Base-by-base conservation (phyloP, 2,329 filamentous ascomycete species). In the Claviceps monticola region DNA sequence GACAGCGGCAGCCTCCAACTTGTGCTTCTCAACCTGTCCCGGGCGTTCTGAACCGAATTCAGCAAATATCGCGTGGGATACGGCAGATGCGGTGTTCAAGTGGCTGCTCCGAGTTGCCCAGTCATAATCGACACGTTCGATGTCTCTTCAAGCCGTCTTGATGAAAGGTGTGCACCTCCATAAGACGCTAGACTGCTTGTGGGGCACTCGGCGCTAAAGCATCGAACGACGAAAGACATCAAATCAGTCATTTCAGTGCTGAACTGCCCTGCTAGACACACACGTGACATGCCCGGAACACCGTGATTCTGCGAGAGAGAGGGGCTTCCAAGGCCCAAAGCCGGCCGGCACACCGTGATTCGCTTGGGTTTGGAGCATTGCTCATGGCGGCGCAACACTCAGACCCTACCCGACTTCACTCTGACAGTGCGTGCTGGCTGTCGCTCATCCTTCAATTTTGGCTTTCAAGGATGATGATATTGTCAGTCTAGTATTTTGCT, bases 321-420 rank as follows among this genome's bases (percentile, higher is more conserved):
- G 44, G 44, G 44, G 44, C 44, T 13, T 14, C 26, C 44, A 46
- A 34, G 19, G 44, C n/a, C 44, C 16, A 16, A 16, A 45, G 21
- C 43, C 21, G 37, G 39, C 48, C 48, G 19, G 48, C 48, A 41
- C 48, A 26, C 39, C 26, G 34, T 44, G 23, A 21, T 41, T 48
- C 37, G 46, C 46, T 37, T 38, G 46, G 34, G 36, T 11, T 23
- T 48, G 37, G 36, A 29, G 48, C 38, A 17, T 17, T 34, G 38
- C 48, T 49, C 23, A 44, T 26, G 36, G 50, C 45, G 44, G 44
- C 50, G 50, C 43, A 47, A 26, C 50, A 19, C 14, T 23, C 21
- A n/a, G 38, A 17, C 38, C 38, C 38, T 16, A 41, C 2, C 6
- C 17, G 41, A 21, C 41, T 11, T 42, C 21, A 21, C 23, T 39